Evolutionary conservation across 768 basidiomycete genomes (phyloP).

Genomic region (Boletus edulis): DNA sequence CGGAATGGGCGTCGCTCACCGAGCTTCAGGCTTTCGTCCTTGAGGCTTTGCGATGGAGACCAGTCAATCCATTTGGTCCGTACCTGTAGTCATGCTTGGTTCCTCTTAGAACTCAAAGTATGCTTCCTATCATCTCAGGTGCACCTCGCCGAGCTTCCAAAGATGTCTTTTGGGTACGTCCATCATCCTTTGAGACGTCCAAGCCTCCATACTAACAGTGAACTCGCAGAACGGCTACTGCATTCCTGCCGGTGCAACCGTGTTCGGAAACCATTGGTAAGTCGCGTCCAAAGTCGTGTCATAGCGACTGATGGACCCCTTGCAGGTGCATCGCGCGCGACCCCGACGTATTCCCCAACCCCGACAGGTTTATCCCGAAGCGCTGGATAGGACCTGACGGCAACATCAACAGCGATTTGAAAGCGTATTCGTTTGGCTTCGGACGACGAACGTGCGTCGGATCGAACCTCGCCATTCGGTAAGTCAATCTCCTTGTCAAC

Average conservation of each 20-base stretch:
- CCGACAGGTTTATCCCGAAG: slow-evolving; percentile 54
- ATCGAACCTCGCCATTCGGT: slow-evolving; percentile 25
- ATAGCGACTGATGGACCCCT: neutral
- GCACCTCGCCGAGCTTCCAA: slow-evolving; percentile 24
- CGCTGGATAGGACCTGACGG: slow-evolving; percentile 50
- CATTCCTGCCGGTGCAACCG: slow-evolving; percentile 34
- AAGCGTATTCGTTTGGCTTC: slow-evolving; percentile 53
- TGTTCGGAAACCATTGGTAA: slow-evolving; percentile 33
- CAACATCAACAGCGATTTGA: slow-evolving; percentile 46
- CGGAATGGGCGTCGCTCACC: slow-evolving; percentile 31
- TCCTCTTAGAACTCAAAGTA: neutral
- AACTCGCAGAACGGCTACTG: slow-evolving; percentile 32
- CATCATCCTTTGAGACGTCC: too few species aligned
- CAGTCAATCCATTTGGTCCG: slow-evolving; percentile 33
- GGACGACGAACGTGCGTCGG: slow-evolving; percentile 38
- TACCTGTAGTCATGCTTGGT: neutral
- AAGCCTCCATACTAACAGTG: neutral
- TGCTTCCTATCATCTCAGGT: slow-evolving; percentile 1
- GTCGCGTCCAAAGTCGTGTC: neutral
- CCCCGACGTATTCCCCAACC: slow-evolving; percentile 25
- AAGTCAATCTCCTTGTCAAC: neutral
- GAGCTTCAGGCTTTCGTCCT: slow-evolving; percentile 38
- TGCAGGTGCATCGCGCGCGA: slow-evolving; percentile 25
- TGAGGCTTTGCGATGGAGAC: slow-evolving; percentile 40
- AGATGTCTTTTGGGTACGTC: slow-evolving; percentile 27